A percentile compares a stretch with the other conserved stretches of the same genome.
These are phyloP conservation scores for Trichophyton equinum DNA, from an alignment of 2,329 filamentous ascomycete genomes.

Conservation along the genomic window DNA sequence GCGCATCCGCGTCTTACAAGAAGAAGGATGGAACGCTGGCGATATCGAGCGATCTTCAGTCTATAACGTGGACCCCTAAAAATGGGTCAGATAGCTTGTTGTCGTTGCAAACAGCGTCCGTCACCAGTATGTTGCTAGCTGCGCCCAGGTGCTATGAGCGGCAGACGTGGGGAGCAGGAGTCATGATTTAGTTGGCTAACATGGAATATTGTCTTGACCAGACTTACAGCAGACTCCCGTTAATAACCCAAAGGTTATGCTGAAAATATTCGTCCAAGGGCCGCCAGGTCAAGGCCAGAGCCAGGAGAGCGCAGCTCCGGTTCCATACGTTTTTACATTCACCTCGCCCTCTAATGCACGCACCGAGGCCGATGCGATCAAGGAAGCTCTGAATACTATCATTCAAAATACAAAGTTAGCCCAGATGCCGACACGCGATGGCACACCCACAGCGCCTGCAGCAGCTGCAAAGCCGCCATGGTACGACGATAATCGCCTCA, in stretches of 20 bases:
- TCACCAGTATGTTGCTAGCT: constrained; percentile 55
- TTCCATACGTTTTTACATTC: constrained; percentile 78
- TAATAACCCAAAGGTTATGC: constrained; percentile 75
- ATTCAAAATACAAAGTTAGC: constrained; percentile 53
- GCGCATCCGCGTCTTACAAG: constrained; percentile 57
- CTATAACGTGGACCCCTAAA: constrained; percentile 69
- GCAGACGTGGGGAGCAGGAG: background rate
- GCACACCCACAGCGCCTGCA: constrained; percentile 58
- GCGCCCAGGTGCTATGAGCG: background rate
- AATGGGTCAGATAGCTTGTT: constrained; percentile 49
- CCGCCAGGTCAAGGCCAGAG: constrained; percentile 39
- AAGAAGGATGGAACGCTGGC: constrained; percentile 85
- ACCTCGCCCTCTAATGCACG: constrained; percentile 64
- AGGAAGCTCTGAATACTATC: constrained; percentile 65
- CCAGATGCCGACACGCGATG: constrained; percentile 23
- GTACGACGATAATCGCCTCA: constrained; percentile 71
- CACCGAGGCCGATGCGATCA: constrained; percentile 71
- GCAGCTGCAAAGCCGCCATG: constrained; percentile 61
- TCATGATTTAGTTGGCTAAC: background rate
- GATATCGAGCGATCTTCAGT: constrained; percentile 58
- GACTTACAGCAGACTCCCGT: constrained; percentile 93
- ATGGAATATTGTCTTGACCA: constrained; percentile 23
- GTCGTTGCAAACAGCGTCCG: constrained; percentile 58
- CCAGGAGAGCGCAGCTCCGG: constrained; percentile 31
- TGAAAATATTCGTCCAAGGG: constrained; percentile 74